phyloP scores from a whole-genome alignment of 805 yeast species.

The Peterozyma xylosa region DNA sequence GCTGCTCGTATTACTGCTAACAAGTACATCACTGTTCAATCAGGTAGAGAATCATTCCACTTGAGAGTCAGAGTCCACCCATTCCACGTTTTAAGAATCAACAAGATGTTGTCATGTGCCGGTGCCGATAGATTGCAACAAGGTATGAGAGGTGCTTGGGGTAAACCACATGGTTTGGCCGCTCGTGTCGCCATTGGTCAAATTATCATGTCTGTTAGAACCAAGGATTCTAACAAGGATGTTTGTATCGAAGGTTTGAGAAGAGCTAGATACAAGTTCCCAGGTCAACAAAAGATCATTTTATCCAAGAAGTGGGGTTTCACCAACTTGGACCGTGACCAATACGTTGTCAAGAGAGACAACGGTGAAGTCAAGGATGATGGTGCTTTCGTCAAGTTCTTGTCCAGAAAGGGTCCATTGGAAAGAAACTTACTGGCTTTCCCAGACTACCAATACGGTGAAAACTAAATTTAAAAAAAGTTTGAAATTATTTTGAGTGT shows the following conservation, averaged over 20 bases:
- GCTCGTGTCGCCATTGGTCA: constrained; percentile 99
- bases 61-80: constrained; percentile 99
- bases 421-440: constrained; percentile 85
- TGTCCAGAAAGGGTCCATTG: constrained; percentile 92
- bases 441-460: constrained; percentile 74
- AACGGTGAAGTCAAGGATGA: constrained; percentile 99
- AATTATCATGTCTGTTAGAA: constrained; percentile 95
- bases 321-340: constrained; percentile 98
- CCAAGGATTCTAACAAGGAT: constrained; percentile 96
- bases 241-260: constrained; percentile 98
- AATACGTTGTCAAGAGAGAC: constrained; percentile 88
- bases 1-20: constrained; percentile 99
- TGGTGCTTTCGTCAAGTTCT: constrained; percentile 99
- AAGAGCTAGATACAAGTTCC: constrained; percentile 99
- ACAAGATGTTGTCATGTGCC: constrained; percentile 99
- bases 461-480: not conserved
- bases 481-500: too few relatives aligned
- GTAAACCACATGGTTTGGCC: constrained; percentile 99
- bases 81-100: constrained; percentile 99
- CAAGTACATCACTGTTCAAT: constrained; percentile 96
- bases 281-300: constrained; percentile 99
- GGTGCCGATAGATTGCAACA: constrained; percentile 99
- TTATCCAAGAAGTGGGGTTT: constrained; percentile 99
- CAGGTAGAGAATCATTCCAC: constrained; percentile 99
- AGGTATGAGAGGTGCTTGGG: constrained; percentile 99